Base-by-base conservation (phyloP, 192 early-diverging fungal genomes). In the Pilaira anomala region DNA sequence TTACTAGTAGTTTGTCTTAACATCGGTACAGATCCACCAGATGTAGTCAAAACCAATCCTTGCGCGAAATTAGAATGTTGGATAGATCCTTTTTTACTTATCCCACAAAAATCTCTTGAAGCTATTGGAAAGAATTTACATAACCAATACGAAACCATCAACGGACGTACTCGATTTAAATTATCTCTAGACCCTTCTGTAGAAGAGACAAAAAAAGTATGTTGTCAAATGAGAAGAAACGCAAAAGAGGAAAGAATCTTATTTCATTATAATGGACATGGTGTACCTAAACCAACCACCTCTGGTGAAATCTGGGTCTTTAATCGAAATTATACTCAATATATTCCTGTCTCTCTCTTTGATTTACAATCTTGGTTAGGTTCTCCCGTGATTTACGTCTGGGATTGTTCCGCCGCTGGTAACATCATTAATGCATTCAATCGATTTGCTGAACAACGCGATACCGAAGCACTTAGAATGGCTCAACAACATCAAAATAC, bases 251-350 rank as follows among this genome's bases (percentile, higher is more conserved):
- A 96, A 51, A 87, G 97, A 2, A 85, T 97, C 48, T 73, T 99
- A 44, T 97, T 99, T 57, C 93, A 99, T 67, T 99, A 97, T 82
- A 99, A 99, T 62, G 97, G 97, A 16, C 97, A 97, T 59, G 97
- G 97, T 48, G 97, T 99, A 16, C 97, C 97, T 6, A 90, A 89
- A 62, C 95, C 97, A 13, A 97, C 95, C 12, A 71, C 80, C 13
- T 91, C 90, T 62, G 97, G 97, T 53, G 97, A 99, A 68, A 91
- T 97, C 46, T 99, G 97, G 97, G 95, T 95, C 39, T 99, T 99
- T 67, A 97, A 99, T 81, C 91, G 91, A 68, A 87, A 88, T 60
- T 97, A 94, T 81, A 97, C 95, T 33, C 97, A 99, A 81, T 99
- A 99, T 78, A 94, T 99, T 61, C 97, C 97, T 6, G 89, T 96